Conservation (phyloP, 2,329 filamentous ascomycete genomes). For the Fusarium decemcellulare region DNA sequence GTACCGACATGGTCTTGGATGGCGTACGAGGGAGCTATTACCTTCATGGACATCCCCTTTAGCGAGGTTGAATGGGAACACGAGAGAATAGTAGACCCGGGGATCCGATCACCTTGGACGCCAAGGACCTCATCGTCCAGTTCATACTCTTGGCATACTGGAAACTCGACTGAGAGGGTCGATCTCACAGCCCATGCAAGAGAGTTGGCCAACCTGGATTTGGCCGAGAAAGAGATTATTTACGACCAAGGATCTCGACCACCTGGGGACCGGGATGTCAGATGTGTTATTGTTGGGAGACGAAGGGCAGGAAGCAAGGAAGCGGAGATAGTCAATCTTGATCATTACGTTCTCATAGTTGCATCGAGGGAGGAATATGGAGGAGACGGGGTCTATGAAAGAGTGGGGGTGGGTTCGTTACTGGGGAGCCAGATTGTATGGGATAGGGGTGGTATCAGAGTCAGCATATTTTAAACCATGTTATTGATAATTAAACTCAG, state of each 20-base stretch:
- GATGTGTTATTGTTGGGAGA: constrained; percentile 23
- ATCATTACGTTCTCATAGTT: constrained; percentile 10
- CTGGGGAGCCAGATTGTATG: constrained; percentile 12
- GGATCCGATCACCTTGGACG: constrained; percentile 25
- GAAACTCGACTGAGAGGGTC: constrained; percentile 6
- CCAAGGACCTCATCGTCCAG: background rate
- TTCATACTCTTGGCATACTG: constrained; percentile 18
- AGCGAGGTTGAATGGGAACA: constrained; percentile 25
- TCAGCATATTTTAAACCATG: constrained; percentile 1
- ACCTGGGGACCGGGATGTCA: background rate
- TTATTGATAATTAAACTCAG: too few species aligned
- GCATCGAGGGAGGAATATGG: background rate
- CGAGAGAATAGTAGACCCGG: background rate
- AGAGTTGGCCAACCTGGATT: background rate
- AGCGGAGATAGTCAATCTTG: background rate
- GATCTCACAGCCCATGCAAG: constrained; percentile 17
- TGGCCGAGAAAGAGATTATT: background rate
- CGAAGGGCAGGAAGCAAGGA: constrained; percentile 3
- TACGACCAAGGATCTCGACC: constrained; percentile 5
- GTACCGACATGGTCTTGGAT: constrained; percentile 55
- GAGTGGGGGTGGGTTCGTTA: constrained; percentile 21
- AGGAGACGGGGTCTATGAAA: background rate
- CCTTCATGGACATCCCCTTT: constrained; percentile 45
- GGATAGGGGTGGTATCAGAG: background rate
- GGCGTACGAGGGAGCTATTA: constrained; percentile 50